These are phyloP conservation scores for Ziziphus jujuba DNA, from an alignment of 306 rosid genomes.

Conservation along the genomic window DNA sequence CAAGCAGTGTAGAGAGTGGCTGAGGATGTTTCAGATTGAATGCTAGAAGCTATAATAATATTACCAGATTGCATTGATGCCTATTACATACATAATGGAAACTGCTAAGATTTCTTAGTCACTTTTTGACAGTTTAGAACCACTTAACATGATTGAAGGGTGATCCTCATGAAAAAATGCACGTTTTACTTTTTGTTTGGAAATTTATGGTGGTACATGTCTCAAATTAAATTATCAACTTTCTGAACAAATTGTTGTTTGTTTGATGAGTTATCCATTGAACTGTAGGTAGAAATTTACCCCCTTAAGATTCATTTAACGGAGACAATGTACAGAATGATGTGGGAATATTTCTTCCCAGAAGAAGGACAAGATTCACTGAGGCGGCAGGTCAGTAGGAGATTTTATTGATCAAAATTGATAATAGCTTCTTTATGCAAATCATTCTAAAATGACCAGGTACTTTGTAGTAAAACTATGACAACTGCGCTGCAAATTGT, in stretches of 20 bases:
- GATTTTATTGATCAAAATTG: conserved; percentile 24
- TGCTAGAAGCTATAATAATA: too few species aligned
- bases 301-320: conserved; percentile 99
- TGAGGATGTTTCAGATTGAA: too few species aligned
- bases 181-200: too few species aligned
- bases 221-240: neutral
- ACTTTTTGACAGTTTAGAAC: too few species aligned
- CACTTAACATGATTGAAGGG: too few species aligned
- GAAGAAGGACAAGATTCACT: conserved; percentile 99
- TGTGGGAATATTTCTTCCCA: conserved; percentile 96
- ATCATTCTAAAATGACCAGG: conserved; percentile 18
- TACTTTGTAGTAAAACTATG: conserved; percentile 18
- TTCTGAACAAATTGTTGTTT: conserved; percentile 7
- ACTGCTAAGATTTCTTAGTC: too few species aligned
- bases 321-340: conserved; percentile 93
- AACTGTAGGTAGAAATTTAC: conserved; percentile 75
- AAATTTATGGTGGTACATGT: too few species aligned
- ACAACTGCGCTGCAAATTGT: conserved; percentile 16
- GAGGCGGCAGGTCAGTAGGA: conserved; percentile 81
- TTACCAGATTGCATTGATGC: too few species aligned
- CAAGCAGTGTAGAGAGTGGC: too few species aligned
- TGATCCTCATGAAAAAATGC: too few species aligned
- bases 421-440: conserved; percentile 5
- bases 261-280: conserved; percentile 30
- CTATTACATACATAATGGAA: too few species aligned